A percentile compares a stretch with the other conserved stretches of the same genome.
phyloP scores from a whole-genome alignment of 306 rosid genomes.

The Styphnolobium japonicum region DNA sequence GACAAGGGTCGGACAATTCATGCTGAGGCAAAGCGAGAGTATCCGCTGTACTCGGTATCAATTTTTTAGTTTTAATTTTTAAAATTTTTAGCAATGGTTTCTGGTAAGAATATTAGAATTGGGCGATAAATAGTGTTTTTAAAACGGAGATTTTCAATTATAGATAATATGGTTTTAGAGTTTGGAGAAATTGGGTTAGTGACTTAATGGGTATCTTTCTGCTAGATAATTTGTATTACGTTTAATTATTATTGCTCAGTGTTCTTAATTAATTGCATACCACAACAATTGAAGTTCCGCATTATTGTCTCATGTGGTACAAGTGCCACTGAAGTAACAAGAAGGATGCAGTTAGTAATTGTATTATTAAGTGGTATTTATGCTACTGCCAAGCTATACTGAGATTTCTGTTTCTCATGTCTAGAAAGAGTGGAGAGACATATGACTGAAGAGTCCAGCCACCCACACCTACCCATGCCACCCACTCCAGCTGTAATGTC shows the following conservation, averaged over 20 bases:
- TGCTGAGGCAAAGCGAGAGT: constrained; percentile 73
- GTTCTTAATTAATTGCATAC: not conserved
- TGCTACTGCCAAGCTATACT: constrained; percentile 4
- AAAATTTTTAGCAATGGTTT: not conserved
- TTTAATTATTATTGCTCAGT: not conserved
- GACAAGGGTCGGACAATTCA: constrained; percentile 55
- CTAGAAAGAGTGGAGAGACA: constrained; percentile 78
- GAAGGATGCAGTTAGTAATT: not conserved
- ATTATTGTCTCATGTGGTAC: not conserved
- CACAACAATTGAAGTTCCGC: not conserved
- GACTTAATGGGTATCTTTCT: not conserved
- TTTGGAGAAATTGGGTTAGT: not conserved
- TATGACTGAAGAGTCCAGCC: no score
- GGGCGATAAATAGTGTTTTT: not conserved
- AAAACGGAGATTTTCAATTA: not conserved
- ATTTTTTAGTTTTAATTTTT: not conserved
- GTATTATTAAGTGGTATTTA: not conserved
- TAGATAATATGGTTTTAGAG: not conserved
- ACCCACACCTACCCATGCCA: no score
- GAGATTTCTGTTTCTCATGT: constrained; percentile 44
- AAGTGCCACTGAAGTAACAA: not conserved
- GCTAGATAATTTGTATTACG: not conserved
- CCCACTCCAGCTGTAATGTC: no score
- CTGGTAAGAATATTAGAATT: not conserved
- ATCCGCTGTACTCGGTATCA: constrained; percentile 61